Percentiles rank a stretch among this genome's conserved stretches.
Conservation (phyloP, 192 early-diverging fungal genomes). For the Helicostylum pulchrum region DNA sequence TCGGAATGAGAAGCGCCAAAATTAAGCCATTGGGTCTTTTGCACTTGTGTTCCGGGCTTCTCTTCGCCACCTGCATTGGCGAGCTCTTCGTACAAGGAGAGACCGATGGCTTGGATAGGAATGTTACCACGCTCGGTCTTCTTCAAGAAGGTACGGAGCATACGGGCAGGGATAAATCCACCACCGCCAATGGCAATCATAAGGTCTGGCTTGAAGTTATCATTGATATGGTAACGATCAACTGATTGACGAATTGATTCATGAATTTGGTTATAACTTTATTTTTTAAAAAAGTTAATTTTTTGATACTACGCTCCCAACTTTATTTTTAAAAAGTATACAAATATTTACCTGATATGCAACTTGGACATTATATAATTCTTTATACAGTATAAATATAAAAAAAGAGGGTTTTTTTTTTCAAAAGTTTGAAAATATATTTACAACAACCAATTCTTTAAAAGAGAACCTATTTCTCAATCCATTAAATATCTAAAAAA, state of each 20-base stretch:
- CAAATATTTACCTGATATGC: constrained; percentile 17
- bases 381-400: too few species aligned
- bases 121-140: constrained; percentile 66
- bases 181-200: constrained; percentile 78
- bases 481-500: too few species aligned
- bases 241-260: constrained; percentile 58
- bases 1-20: constrained; percentile 63
- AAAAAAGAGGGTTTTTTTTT: too few species aligned
- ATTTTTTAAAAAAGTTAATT: neutral
- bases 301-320: neutral
- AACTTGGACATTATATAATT: constrained; percentile 8
- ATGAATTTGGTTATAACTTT: constrained; percentile 61
- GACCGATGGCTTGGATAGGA: constrained; percentile 74
- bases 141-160: constrained; percentile 72
- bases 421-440: too few species aligned
- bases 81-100: constrained; percentile 70
- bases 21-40: constrained; percentile 82
- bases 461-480: too few species aligned
- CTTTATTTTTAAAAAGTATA: neutral
- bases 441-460: too few species aligned
- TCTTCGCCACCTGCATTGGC: constrained; percentile 39
- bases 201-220: constrained; percentile 65
- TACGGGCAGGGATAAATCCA: constrained; percentile 75
- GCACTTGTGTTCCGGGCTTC: constrained; percentile 53
- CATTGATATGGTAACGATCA: constrained; percentile 51